These are phyloP conservation scores for Pittosporum tobira DNA, from an alignment of 129 eudicot genomes.

Conservation along the genomic window DNA sequence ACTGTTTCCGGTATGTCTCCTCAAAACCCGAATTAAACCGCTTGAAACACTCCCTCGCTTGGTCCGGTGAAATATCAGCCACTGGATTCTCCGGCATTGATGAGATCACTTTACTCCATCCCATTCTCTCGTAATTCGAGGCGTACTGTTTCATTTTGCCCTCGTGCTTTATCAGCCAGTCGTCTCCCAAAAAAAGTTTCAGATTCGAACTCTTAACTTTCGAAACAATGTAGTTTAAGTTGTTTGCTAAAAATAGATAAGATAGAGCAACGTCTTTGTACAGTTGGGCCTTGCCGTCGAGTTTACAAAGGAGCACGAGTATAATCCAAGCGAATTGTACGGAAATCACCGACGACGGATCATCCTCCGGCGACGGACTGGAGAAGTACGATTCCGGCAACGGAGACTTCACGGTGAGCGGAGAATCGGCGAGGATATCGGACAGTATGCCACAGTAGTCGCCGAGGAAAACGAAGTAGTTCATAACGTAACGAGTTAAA, in stretches of 20 bases:
- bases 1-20: constrained; percentile 46
- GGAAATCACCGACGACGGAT: constrained; percentile 28
- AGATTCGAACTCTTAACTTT: constrained; percentile 50
- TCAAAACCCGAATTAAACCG: constrained; percentile 48
- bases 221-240: constrained; percentile 72
- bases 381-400: constrained; percentile 68
- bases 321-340: constrained; percentile 61
- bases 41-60: constrained; percentile 32
- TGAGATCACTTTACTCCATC: constrained; percentile 57
- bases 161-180: constrained; percentile 56
- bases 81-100: constrained; percentile 53
- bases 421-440: constrained; percentile 58
- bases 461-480: constrained; percentile 50
- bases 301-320: constrained; percentile 69
- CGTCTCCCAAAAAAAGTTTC: constrained; percentile 46
- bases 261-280: constrained; percentile 72
- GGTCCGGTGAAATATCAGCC: constrained; percentile 29
- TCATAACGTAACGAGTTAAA: constrained; percentile 81
- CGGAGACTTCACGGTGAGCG: constrained; percentile 32
- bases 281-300: constrained; percentile 57
- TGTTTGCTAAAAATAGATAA: constrained; percentile 69
- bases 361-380: constrained; percentile 20
- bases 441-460: constrained; percentile 48
- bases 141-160: constrained; percentile 47
- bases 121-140: constrained; percentile 62